These are phyloP conservation scores for Posidonia oceanica DNA, from an alignment of 116 monocot species.

Conservation along the genomic window DNA sequence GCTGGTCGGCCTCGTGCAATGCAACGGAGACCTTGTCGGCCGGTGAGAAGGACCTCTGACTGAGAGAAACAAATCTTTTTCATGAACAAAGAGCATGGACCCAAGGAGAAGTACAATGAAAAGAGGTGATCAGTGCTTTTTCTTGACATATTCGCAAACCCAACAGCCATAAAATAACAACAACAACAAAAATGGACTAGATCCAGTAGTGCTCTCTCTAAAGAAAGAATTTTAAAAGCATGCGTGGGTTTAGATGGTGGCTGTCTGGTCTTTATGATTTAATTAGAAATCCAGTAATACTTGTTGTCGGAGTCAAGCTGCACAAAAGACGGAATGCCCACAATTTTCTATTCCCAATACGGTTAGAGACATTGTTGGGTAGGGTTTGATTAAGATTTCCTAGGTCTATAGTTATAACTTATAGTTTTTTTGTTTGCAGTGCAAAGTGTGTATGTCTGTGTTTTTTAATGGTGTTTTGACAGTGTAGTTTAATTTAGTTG, in stretches of 20 bases:
- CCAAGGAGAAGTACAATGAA: background rate
- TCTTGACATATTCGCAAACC: no score
- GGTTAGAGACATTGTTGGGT: background rate
- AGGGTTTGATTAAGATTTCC: background rate
- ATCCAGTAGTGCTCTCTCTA: background rate
- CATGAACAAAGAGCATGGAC: background rate
- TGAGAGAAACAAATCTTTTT: background rate
- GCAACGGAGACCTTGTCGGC: background rate
- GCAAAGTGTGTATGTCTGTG: background rate
- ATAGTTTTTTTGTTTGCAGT: background rate
- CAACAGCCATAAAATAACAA: background rate
- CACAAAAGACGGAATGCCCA: slow-evolving; percentile 4
- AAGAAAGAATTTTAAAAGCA: background rate
- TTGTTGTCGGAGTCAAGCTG: slow-evolving; percentile 6
- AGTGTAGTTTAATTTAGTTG: background rate
- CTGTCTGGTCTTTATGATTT: background rate
- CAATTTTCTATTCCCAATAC: background rate
- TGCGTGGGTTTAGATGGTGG: background rate
- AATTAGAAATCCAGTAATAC: background rate
- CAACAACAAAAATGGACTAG: background rate
- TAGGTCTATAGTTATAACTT: background rate
- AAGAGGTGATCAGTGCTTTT: background rate
- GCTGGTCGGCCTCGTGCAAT: background rate
- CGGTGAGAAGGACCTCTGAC: background rate
- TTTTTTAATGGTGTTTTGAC: background rate